phyloP scores from a whole-genome alignment of 495 filamentous ascomycete genomes.

The Penicillium mononematosum region DNA sequence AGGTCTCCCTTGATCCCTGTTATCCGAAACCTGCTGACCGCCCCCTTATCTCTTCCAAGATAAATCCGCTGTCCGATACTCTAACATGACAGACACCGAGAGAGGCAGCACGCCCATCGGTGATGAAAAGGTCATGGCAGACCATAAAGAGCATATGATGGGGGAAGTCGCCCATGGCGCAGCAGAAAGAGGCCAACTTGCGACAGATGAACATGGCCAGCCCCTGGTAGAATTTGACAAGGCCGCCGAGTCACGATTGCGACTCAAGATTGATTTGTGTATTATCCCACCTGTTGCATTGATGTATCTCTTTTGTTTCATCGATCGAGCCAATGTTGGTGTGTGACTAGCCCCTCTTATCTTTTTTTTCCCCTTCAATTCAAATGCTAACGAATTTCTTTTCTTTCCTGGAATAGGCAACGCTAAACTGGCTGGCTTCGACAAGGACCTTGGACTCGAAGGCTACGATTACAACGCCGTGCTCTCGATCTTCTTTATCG shows the following conservation, averaged over 20 bases:
- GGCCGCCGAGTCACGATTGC: conserved; percentile 53
- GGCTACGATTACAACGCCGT: conserved; percentile 64
- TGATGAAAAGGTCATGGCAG: conserved; percentile 26
- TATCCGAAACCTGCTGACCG: background rate
- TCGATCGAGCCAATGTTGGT: conserved; percentile 64
- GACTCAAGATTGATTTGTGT: conserved; percentile 47
- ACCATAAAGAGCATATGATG: conserved; percentile 27
- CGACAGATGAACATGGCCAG: conserved; percentile 61
- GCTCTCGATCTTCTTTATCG: conserved; percentile 67
- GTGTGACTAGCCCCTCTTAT: conserved; percentile 6
- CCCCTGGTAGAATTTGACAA: conserved; percentile 59
- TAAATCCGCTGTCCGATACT: background rate
- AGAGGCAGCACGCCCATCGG: conserved; percentile 14
- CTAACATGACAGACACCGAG: conserved; percentile 11
- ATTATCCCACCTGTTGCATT: conserved; percentile 49
- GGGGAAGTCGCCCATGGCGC: conserved; percentile 38
- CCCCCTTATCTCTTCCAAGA: background rate
- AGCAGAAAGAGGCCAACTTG: conserved; percentile 57
- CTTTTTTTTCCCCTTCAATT: background rate
- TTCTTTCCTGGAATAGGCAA: conserved; percentile 25
- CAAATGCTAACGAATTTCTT: conserved; percentile 12
- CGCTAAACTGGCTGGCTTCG: conserved; percentile 40
- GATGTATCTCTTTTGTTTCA: conserved; percentile 54
- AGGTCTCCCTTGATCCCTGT: background rate
- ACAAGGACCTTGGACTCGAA: conserved; percentile 50